These are phyloP conservation scores for Phialocephala sp. DNA, from an alignment of 2,329 filamentous ascomycete species.

Conservation along the genomic window DNA sequence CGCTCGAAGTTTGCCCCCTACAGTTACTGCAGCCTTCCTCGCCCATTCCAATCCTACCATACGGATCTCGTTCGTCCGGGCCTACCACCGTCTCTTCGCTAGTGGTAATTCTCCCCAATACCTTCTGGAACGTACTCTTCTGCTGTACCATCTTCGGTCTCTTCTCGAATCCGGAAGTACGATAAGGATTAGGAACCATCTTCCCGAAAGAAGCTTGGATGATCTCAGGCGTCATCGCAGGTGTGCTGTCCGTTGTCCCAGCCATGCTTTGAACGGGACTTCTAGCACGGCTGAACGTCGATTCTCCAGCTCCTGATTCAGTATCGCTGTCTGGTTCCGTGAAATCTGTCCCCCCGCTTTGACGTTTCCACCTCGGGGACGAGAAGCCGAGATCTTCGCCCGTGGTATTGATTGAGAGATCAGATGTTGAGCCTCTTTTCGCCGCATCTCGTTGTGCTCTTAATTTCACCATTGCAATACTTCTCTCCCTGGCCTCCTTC, in stretches of 20 bases:
- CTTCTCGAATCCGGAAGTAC: conserved; percentile 27
- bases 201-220: conserved; percentile 31
- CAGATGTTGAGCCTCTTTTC: conserved; percentile 9
- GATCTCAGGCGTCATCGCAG: conserved; percentile 34
- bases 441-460: conserved; percentile 23
- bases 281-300: conserved; percentile 65
- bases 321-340: conserved; percentile 60
- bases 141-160: conserved; percentile 44
- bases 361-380: conserved; percentile 10
- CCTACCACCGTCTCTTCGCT: conserved; percentile 42
- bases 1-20: conserved; percentile 60
- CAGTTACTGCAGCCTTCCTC: conserved; percentile 58
- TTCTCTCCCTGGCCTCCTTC: conserved; percentile 39
- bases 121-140: conserved; percentile 54
- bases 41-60: conserved; percentile 36
- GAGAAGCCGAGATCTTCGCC: conserved; percentile 40
- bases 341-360: conserved; percentile 50
- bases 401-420: conserved; percentile 20
- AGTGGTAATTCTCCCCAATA: conserved; percentile 47
- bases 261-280: conserved; percentile 54
- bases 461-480: conserved; percentile 36
- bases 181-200: conserved; percentile 29
- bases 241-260: conserved; percentile 22
- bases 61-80: conserved; percentile 28
- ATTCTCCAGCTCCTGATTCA: conserved; percentile 53